Base-by-base conservation (phyloP, 2,329 filamentous ascomycete species). In the Ampelomyces quisqualis region DNA sequence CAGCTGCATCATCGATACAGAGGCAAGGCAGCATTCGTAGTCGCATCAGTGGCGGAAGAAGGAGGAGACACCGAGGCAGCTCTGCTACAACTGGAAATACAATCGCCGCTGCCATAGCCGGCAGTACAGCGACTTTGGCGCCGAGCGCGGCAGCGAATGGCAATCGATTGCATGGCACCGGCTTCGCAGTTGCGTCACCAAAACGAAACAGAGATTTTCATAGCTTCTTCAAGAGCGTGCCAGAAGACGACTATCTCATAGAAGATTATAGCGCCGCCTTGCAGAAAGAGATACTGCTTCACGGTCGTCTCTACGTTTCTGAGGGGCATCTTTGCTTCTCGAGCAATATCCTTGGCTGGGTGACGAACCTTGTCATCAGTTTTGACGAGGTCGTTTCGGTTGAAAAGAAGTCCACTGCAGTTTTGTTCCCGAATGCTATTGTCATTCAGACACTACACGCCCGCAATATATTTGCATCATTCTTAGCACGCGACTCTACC, bases 291-390 rank as follows among this genome's bases (percentile, higher is more conserved):
- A 98, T 98, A 46, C 79, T 98, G 23, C 82, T 95, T 5, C 93
- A 96, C 55, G 93, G 93, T 5, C 81, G 93, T 27, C 78, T 98
- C 10, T 98, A 98, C 62, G 88, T 98, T 28, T 97, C 93, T 0
- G 93, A 98, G 71, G 90, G 91, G 8, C 91, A 98, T 64, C 82
- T 98, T 32, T 98, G 93, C 73, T 98, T 98, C 70, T 96, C 90
- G 60, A 97, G 93, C 74, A 98, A 98, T 65, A 98, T 98, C 53
- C 80, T 98, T 32, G 93, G 93, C 38, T 98, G 93, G 93, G 87
- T 94, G 15, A 98, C 93, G 0, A 98, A 93, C 1, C 75, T 98
- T 28, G 91, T 98, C 37, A 95, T 98, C 74, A 94, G 90, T 67
- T 98, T 98, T 65, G 93, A 98, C 62, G 93, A 98, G 68, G 88